These are phyloP conservation scores for Cyathus striatus DNA, from an alignment of 768 basidiomycete genomes.

Conservation along the genomic window DNA sequence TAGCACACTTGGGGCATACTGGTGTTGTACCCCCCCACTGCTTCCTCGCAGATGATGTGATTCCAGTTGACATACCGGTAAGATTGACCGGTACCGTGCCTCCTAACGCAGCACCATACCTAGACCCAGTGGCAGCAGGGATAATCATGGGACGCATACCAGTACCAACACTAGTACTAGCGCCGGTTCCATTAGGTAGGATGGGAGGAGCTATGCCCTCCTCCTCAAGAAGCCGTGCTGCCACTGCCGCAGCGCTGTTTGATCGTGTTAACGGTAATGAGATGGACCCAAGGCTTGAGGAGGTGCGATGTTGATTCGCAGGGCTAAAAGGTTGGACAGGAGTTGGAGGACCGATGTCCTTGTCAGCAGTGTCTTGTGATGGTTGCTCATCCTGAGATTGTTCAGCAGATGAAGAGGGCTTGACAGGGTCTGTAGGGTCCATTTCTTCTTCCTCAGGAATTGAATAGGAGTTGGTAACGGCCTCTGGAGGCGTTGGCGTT, in stretches of 20 bases:
- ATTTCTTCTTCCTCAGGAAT: constrained; percentile 14
- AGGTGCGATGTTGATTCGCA: background rate
- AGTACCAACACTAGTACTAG: background rate
- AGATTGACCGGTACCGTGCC: constrained; percentile 24
- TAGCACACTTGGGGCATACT: constrained; percentile 60
- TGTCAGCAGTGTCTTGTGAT: background rate
- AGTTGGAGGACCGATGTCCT: background rate
- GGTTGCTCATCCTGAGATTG: background rate
- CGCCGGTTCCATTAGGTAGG: constrained; percentile 18
- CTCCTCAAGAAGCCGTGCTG: constrained; percentile 9
- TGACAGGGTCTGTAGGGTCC: constrained; percentile 5
- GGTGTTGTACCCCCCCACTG: constrained; percentile 55
- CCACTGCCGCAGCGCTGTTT: constrained; percentile 8
- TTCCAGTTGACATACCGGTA: constrained; percentile 23
- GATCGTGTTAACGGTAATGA: constrained; percentile 2
- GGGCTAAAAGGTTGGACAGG: background rate
- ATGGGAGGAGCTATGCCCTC: constrained; percentile 20
- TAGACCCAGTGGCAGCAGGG: constrained; percentile 52
- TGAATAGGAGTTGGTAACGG: background rate
- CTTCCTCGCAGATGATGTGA: constrained; percentile 29
- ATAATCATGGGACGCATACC: background rate
- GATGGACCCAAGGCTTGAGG: constrained; percentile 9
- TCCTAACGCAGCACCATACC: constrained; percentile 56
- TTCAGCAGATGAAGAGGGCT: background rate
- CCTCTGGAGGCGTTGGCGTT: constrained; percentile 2